Evolutionary conservation across 2,329 filamentous ascomycete species (phyloP).

Genomic region (Teratosphaeria epicoccoides): DNA sequence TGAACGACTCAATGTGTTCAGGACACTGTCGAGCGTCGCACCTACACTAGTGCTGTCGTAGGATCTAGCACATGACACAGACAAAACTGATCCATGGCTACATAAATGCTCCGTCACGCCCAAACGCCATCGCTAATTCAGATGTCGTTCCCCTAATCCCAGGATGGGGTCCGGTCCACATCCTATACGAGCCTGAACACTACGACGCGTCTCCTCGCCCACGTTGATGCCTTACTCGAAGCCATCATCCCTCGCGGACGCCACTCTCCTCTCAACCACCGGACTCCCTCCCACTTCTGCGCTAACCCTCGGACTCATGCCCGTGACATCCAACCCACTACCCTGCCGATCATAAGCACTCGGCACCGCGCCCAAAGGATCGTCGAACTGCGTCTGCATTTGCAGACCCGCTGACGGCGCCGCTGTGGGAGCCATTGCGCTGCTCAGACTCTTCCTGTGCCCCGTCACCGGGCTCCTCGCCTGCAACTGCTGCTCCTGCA

Average conservation of each 20-base stretch:
- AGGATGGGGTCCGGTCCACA: too few species aligned
- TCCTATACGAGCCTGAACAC: too few species aligned
- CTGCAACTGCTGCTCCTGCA: constrained; percentile 28
- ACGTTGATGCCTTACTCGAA: constrained; percentile 16
- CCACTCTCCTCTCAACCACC: constrained; percentile 12
- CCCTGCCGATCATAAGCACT: constrained; percentile 14
- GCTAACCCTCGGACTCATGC: constrained; percentile 14
- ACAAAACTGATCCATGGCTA: too few species aligned
- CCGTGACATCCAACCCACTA: neutral
- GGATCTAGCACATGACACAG: too few species aligned
- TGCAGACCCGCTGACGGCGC: constrained; percentile 6
- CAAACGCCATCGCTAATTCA: neutral
- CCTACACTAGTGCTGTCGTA: too few species aligned
- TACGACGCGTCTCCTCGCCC: too few species aligned
- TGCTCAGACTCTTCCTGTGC: constrained; percentile 36
- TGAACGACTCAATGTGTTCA: too few species aligned
- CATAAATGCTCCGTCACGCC: too few species aligned
- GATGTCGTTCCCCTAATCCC: too few species aligned
- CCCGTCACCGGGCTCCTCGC: constrained; percentile 18
- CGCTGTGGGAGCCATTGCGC: constrained; percentile 4
- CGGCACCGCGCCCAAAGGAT: constrained; percentile 24
- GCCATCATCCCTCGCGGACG: constrained; percentile 22
- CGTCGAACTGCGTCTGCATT: constrained; percentile 15
- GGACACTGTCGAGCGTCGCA: too few species aligned
- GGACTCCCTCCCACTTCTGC: constrained; percentile 9